Percentiles rank a stretch among this genome's conserved stretches.
phyloP scores from a whole-genome alignment of 495 filamentous ascomycete species.

The Delitschia confertaspora region DNA sequence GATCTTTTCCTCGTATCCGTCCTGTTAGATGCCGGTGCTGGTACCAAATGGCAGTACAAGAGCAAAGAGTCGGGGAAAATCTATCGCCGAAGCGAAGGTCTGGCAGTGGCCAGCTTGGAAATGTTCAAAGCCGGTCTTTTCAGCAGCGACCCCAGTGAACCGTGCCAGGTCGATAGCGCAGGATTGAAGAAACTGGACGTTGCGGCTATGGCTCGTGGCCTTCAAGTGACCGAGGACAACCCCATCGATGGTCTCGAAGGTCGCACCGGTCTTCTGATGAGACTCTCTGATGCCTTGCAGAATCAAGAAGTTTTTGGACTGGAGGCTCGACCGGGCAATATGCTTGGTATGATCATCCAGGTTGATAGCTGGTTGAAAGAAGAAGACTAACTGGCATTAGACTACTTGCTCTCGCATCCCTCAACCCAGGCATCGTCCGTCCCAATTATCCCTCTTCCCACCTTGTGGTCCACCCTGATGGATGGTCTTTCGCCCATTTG shows the following conservation, averaged over 20 bases:
- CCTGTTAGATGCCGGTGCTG: slow-evolving; percentile 78
- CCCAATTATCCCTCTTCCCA: slow-evolving; percentile 82
- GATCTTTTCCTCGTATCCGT: slow-evolving; percentile 89
- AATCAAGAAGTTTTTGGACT: slow-evolving; percentile 80
- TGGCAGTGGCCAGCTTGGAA: slow-evolving; percentile 88
- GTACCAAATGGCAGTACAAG: slow-evolving; percentile 78
- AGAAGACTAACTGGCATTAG: slow-evolving; percentile 44
- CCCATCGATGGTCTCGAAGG: slow-evolving; percentile 84
- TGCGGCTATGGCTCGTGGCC: slow-evolving; percentile 62
- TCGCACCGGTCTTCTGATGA: slow-evolving; percentile 67
- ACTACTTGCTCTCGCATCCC: slow-evolving; percentile 86
- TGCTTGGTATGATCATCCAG: slow-evolving; percentile 74
- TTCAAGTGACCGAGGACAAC: slow-evolving; percentile 76
- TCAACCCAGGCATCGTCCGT: slow-evolving; percentile 78
- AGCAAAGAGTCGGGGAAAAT: slow-evolving; percentile 79
- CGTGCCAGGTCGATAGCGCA: slow-evolving; percentile 78
- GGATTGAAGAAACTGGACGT: slow-evolving; percentile 69
- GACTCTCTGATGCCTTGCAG: slow-evolving; percentile 66
- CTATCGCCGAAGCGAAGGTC: slow-evolving; percentile 80
- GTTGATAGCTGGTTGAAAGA: no score
- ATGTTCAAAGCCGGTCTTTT: slow-evolving; percentile 98
- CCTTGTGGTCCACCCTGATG: slow-evolving; percentile 83
- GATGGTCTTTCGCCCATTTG: slow-evolving; percentile 80
- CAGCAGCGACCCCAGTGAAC: slow-evolving; percentile 70
- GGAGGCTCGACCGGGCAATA: slow-evolving; percentile 80